phyloP scores from a whole-genome alignment of 352 stramenopile genomes.

The Phytopythium sindhum region DNA sequence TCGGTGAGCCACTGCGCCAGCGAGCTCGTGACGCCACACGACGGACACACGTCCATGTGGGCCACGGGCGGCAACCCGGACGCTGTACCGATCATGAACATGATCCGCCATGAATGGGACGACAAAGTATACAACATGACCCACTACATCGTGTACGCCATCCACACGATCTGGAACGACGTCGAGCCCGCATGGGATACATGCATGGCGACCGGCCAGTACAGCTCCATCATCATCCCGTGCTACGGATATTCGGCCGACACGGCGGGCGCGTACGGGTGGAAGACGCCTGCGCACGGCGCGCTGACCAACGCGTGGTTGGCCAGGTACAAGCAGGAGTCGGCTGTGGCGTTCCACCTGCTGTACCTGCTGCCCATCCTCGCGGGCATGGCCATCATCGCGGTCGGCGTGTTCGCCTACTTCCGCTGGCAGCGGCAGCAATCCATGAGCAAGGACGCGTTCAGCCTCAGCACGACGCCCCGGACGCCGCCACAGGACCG shows the following conservation, averaged over 20 bases:
- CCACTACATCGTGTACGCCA: slow-evolving; percentile 14
- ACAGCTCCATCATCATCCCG: slow-evolving; percentile 14
- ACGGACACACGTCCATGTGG: slow-evolving; percentile 28
- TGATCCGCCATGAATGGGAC: slow-evolving; percentile 11
- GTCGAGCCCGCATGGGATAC: slow-evolving; percentile 10
- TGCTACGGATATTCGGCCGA: slow-evolving; percentile 7
- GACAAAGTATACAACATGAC: slow-evolving; percentile 7
- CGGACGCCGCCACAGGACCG: slow-evolving; percentile 10
- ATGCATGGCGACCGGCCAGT: slow-evolving; percentile 4
- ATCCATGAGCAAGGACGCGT: neutral
- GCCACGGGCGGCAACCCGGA: slow-evolving; percentile 21
- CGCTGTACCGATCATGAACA: slow-evolving; percentile 6
- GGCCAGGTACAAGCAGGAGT: slow-evolving; percentile 6
- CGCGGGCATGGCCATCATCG: neutral
- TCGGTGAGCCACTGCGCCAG: slow-evolving; percentile 9
- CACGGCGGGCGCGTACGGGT: slow-evolving; percentile 5
- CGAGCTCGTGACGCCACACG: neutral
- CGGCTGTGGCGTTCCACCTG: neutral
- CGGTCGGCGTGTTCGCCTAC: neutral
- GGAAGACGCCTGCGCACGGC: slow-evolving; percentile 11
- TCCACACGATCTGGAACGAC: slow-evolving; percentile 9
- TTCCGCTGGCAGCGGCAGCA: slow-evolving; percentile 2
- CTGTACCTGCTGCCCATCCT: slow-evolving; percentile 7
- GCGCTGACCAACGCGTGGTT: slow-evolving; percentile 17
- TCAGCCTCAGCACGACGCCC: neutral